A percentile compares a stretch with the other conserved stretches of the same genome.
phyloP scores from a whole-genome alignment of 228 moss, liverwort and hornwort species.

The Sphagnum magellanicum region DNA sequence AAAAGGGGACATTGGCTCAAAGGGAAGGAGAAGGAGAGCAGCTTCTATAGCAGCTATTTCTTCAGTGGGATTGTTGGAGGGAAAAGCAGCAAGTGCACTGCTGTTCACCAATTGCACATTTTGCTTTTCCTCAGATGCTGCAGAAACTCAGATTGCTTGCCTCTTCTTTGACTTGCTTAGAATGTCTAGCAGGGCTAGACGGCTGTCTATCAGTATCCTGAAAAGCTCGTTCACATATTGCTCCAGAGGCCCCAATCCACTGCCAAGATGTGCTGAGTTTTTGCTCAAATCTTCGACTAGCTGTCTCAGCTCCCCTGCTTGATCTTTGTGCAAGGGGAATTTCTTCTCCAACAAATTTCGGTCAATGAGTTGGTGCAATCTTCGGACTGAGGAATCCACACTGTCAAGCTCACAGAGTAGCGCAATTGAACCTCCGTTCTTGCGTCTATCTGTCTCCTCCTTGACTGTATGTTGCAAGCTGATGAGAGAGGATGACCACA shows the following conservation, averaged over 20 bases:
- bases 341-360: conserved; percentile 15
- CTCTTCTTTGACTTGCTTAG: conserved; percentile 15
- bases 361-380: conserved; percentile 15
- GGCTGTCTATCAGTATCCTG: conserved; percentile 28
- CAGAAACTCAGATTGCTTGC: background rate
- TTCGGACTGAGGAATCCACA: conserved; percentile 16
- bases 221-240: conserved; percentile 36
- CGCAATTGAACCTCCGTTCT: conserved; percentile 23
- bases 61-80: background rate
- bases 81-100: background rate
- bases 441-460: conserved; percentile 32
- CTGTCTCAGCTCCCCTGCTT: conserved; percentile 10
- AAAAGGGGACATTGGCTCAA: no score
- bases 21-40: no score
- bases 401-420: conserved; percentile 29
- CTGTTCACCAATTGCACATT: background rate
- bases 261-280: conserved; percentile 15
- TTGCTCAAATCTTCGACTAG: conserved; percentile 13
- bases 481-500: conserved; percentile 29
- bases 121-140: background rate
- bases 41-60: background rate
- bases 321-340: conserved; percentile 2
- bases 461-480: conserved; percentile 29
- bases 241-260: conserved; percentile 26
- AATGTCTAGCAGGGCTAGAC: conserved; percentile 31